Base-by-base conservation (phyloP, 495 filamentous ascomycete genomes). In the Paragyromitra xinjiangensis region DNA sequence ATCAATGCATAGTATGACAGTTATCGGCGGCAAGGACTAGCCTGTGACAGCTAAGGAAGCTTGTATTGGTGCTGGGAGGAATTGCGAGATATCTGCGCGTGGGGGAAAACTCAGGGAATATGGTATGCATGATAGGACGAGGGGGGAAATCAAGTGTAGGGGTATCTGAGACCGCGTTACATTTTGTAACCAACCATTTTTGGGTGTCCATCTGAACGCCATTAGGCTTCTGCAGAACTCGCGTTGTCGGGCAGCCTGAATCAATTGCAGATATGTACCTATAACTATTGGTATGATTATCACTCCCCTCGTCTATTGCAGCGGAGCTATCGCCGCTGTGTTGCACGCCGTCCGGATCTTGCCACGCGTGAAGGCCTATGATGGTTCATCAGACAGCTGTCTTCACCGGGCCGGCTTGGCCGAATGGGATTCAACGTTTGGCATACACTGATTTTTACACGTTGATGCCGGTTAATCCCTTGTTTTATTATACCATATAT, bases 321-420 rank as follows among this genome's bases (percentile, higher is more conserved):
- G 45, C 48, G 64, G 48, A 16, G n/a, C 12, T 34, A 8, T 34
- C 29, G 29, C 29, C 19, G 16, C n/a, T 59, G 9, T 58, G 8
- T 61, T 61, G 26, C 24, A 37, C 26, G 7, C 56, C 26, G 9
- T 22, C 29, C 29, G 29, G 29, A 34, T 34, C 29, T 3, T 34
- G 29, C 29, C 29, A 34, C 58, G 58, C 58, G 58, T 62, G 29
- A 62, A 26, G 12, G 6, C 9, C 22, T 14, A 58, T 58, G 55
- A 29, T 29, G 6, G 16, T 22, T 45, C 19, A 40, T 26, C 42
- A 63, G 61, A 24, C 19, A 50, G 19, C 16, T 2, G n/a, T 14
- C 42, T 50, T 42, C 24, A 19, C 48, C 64, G 64, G 48, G 48
- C 48, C n/a, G 64, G 19, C 34, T 53, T 67, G 29, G 64, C 64